Conservation (phyloP, 306 rosid genomes). For the Psophocarpus tetragonolobus region DNA sequence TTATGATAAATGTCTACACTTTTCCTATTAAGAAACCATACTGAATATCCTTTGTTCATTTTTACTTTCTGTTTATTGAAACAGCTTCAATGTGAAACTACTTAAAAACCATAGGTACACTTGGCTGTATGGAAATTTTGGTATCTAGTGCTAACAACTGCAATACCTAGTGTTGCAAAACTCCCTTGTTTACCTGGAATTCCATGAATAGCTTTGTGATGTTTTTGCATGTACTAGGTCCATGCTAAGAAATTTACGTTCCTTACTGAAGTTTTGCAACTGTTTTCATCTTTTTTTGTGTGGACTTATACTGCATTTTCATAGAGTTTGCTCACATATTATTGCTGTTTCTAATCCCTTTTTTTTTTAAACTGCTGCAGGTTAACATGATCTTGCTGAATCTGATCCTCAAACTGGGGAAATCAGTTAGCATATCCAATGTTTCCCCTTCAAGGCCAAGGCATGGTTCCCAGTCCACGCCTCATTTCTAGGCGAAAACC, state of each 20-base stretch:
- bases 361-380: conserved; percentile 44
- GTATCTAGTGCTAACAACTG: neutral
- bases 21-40: neutral
- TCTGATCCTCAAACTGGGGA: conserved; percentile 38
- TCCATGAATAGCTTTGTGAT: neutral
- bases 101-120: neutral
- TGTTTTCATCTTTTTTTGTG: conserved; percentile 19
- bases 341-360: conserved; percentile 25
- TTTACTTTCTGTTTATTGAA: neutral
- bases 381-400: conserved; percentile 43
- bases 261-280: neutral
- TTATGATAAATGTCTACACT: neutral
- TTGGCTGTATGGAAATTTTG: conserved; percentile 4
- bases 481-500: conserved; percentile 41
- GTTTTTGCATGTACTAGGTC: neutral
- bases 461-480: conserved; percentile 50
- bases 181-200: conserved; percentile 11
- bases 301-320: neutral
- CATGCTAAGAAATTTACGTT: conserved; percentile 6
- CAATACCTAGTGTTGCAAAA: neutral
- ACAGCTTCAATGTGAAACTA: neutral
- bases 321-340: neutral
- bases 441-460: conserved; percentile 39
- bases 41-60: conserved; percentile 9
- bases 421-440: conserved; percentile 14